These are phyloP conservation scores for Solanum arcanum DNA, from an alignment of 257 asterid genomes.

Conservation along the genomic window DNA sequence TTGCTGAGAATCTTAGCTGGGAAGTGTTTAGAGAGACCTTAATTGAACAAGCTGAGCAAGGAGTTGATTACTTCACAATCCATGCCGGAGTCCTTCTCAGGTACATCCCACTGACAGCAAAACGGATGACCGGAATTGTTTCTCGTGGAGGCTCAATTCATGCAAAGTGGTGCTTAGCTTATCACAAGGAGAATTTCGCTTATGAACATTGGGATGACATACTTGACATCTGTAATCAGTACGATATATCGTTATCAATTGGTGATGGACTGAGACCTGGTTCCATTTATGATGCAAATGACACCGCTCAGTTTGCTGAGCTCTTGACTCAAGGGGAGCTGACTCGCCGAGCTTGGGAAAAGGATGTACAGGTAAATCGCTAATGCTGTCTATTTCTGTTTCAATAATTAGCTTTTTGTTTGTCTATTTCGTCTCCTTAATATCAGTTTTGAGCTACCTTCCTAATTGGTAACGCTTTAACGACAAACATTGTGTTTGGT, in stretches of 20 bases:
- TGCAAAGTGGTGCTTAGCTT: constrained; percentile 95
- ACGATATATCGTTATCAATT: constrained; percentile 77
- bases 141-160: constrained; percentile 97
- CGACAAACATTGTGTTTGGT: neutral
- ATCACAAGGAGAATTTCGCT: constrained; percentile 91
- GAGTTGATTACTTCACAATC: constrained; percentile 92
- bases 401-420: neutral
- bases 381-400: neutral
- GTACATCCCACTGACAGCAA: constrained; percentile 85
- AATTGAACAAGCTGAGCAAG: constrained; percentile 97
- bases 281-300: constrained; percentile 91
- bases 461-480: neutral
- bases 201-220: constrained; percentile 98
- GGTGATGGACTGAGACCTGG: constrained; percentile 99
- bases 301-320: constrained; percentile 90
- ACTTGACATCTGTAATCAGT: constrained; percentile 83
- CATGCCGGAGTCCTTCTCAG: constrained; percentile 93
- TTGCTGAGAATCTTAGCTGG: constrained; percentile 91
- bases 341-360: constrained; percentile 92
- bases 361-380: constrained; percentile 75
- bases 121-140: constrained; percentile 89
- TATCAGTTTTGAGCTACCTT: neutral
- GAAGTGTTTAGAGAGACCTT: constrained; percentile 80
- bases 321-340: constrained; percentile 91
- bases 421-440: neutral